phyloP scores from a whole-genome alignment of 352 stramenopile genomes.

The Ophiocytium majus region DNA sequence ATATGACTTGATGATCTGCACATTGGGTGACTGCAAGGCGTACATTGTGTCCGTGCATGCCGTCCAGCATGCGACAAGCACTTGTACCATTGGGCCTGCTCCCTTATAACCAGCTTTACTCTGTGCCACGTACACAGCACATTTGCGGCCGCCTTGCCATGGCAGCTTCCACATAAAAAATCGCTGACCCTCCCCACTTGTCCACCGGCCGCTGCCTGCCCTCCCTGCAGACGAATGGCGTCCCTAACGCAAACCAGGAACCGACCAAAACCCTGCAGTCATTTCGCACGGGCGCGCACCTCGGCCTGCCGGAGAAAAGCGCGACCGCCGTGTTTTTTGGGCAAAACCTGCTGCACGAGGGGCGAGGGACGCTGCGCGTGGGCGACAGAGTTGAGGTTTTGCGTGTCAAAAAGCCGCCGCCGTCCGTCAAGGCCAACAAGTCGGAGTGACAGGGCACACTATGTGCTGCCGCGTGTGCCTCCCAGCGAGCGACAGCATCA shows the following conservation, averaged over 20 bases:
- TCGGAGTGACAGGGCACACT: too few species aligned
- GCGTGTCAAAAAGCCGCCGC: constrained; percentile 18
- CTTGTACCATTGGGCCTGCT: not conserved
- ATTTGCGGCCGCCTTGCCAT: too few species aligned
- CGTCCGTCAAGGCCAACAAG: not conserved
- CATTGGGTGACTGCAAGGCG: too few species aligned
- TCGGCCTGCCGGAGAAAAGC: constrained; percentile 32
- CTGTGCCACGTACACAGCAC: too few species aligned
- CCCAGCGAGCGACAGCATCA: too few species aligned
- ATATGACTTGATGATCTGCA: too few species aligned
- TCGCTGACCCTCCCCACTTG: not conserved
- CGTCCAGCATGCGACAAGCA: not conserved
- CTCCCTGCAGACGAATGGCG: not conserved
- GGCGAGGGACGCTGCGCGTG: constrained; percentile 31
- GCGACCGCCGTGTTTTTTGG: constrained; percentile 49
- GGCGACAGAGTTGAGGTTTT: constrained; percentile 49
- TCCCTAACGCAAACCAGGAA: not conserved
- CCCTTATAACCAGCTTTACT: not conserved
- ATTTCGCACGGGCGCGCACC: constrained; percentile 32
- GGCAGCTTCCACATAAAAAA: not conserved
- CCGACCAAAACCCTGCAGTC: not conserved
- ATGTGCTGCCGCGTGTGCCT: too few species aligned
- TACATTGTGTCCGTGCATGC: too few species aligned
- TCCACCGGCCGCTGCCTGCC: not conserved
- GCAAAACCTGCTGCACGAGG: constrained; percentile 50